These are phyloP conservation scores for Albifimbria verrucaria DNA, from an alignment of 2,329 filamentous ascomycete genomes.

Conservation along the genomic window DNA sequence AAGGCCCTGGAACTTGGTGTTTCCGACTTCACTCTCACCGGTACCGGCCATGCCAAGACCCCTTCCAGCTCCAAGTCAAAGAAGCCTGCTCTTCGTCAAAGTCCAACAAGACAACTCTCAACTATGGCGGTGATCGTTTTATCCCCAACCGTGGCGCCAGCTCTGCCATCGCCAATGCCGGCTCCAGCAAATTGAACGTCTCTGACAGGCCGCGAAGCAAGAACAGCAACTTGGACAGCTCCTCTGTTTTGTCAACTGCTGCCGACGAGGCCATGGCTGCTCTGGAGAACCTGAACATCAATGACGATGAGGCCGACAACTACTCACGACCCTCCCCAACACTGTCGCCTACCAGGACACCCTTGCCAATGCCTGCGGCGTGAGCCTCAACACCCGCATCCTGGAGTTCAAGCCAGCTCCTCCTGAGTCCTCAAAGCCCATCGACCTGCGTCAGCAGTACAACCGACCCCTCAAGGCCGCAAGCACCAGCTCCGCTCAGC, in stretches of 20 bases:
- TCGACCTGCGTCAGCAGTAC: conserved; percentile 96
- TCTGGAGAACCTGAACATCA: conserved; percentile 73
- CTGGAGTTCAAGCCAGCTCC: conserved; percentile 97
- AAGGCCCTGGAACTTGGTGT: conserved; percentile 83
- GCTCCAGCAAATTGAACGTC: conserved; percentile 76
- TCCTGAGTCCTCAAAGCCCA: conserved; percentile 97
- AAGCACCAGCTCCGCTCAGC: conserved; percentile 73
- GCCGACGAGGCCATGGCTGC: conserved; percentile 77
- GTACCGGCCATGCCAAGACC: conserved; percentile 67
- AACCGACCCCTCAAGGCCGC: conserved; percentile 88
- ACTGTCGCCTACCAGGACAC: conserved; percentile 90
- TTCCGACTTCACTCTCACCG: conserved; percentile 87
- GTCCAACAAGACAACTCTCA: conserved; percentile 73
- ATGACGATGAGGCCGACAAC: conserved; percentile 64
- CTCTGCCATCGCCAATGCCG: conserved; percentile 79
- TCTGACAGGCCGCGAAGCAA: conserved; percentile 71
- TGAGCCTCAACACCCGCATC: conserved; percentile 91
- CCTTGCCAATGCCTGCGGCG: conserved; percentile 84
- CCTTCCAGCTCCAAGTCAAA: conserved; percentile 56
- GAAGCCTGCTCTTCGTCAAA: conserved; percentile 51
- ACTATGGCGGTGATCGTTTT: conserved; percentile 85
- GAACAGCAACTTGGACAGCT: conserved; percentile 66
- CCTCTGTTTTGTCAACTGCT: conserved; percentile 71
- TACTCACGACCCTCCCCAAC: conserved; percentile 83
- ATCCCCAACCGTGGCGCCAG: conserved; percentile 91